A percentile compares a stretch with the other conserved stretches of the same genome.
These are phyloP conservation scores for Diplocarpon rosae DNA, from an alignment of 2,329 filamentous ascomycete species.

Conservation along the genomic window DNA sequence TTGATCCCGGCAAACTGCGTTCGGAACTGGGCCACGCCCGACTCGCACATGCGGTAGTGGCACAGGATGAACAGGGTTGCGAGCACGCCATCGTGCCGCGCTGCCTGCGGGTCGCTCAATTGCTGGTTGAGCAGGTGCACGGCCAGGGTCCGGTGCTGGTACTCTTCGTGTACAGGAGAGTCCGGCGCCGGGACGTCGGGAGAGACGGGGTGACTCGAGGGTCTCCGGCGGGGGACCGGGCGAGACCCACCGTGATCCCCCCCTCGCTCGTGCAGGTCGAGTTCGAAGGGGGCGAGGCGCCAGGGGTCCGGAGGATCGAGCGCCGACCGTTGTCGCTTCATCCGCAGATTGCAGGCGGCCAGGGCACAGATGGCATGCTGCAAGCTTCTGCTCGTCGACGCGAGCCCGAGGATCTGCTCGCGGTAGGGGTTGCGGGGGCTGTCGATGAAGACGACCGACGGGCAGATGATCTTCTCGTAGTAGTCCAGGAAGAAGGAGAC, in stretches of 20 bases:
- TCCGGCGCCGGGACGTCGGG: conserved; percentile 36
- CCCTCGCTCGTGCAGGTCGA: conserved; percentile 25
- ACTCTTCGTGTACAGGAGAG: conserved; percentile 61
- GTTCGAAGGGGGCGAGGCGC: conserved; percentile 31
- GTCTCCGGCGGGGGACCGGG: conserved; percentile 14
- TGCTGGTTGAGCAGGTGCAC: conserved; percentile 77
- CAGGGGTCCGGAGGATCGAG: conserved; percentile 41
- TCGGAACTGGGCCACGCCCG: conserved; percentile 83
- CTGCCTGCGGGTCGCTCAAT: conserved; percentile 62
- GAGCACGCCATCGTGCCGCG: conserved; percentile 75
- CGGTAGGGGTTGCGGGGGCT: conserved; percentile 77
- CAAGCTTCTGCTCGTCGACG: conserved; percentile 67
- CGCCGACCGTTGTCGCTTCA: conserved; percentile 59
- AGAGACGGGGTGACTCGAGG: conserved; percentile 21
- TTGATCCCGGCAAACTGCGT: conserved; percentile 89
- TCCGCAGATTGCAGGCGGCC: conserved; percentile 79
- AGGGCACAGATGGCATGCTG: conserved; percentile 87
- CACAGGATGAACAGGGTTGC: conserved; percentile 81
- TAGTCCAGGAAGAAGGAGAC: conserved; percentile 88
- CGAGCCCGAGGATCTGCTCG: conserved; percentile 69
- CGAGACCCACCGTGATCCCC: conserved; percentile 17
- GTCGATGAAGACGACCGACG: conserved; percentile 85
- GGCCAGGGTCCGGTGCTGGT: conserved; percentile 70
- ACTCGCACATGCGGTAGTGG: conserved; percentile 88
- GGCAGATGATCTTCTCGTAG: conserved; percentile 85